Base-by-base conservation (phyloP, 2,329 filamentous ascomycete genomes). In the Esteya vermicola region DNA sequence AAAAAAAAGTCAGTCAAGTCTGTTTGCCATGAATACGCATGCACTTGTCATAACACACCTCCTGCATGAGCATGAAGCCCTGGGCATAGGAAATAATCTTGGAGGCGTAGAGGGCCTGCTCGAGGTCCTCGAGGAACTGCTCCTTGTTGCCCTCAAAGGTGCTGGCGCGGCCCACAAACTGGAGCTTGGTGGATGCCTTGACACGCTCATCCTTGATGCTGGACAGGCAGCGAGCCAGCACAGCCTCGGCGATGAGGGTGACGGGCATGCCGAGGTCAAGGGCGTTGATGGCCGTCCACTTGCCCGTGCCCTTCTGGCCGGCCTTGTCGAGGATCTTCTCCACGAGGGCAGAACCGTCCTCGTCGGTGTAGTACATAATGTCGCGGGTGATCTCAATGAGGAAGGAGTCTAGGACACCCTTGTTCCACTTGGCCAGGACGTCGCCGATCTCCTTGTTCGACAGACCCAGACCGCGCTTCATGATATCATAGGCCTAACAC, bases 51-150 rank as follows among this genome's bases (percentile, higher is more conserved):
- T 9, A 20, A 63, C 78, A 65, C 65, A 88, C 85, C 68, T 93
- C 82, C 71, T 96, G 89, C 77, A 98, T 96, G 58, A 98, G 77
- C 89, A 96, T 96, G 78, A 98, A 98, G 61, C 91, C 91, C 70
- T 98, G 91, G 50, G 91, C 86, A 62, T 98, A 98, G 18, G 91
- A 98, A 67, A 98, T 95, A 61, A 98, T 98, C 83, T 98, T 98
- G 58, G 89, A 96, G 51, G 91, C 91, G 61, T 98, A 98, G 47
- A 98, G 78, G 52, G 89, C 91, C 73, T 98, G 91, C 75, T 98
- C 91, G 39, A 98, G 84, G 65, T 98, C 88, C 52, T 85, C 84
- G 52, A 98, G 78, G 77, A 96, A 93, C 63, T 86, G 75, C 63
- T 85, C 71, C 75, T 83, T 86, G 77, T 95, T 76, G 53, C 91